Evolutionary conservation across 1,139 yeast genomes (phyloP), one percentile per base, ranked within the genome.

Genomic region (Meyerozyma sp.): DNA sequence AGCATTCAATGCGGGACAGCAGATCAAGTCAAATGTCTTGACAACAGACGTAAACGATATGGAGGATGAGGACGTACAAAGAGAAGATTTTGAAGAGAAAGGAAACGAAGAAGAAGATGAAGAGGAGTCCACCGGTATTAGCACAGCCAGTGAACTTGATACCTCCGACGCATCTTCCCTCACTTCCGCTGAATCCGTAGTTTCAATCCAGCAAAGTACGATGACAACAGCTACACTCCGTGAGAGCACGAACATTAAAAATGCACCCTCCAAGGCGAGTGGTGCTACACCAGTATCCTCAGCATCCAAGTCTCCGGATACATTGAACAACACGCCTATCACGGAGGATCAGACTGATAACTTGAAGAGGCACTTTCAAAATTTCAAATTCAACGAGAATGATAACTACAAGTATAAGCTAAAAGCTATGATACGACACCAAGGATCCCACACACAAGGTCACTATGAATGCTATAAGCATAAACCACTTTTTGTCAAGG

Each of bases 381-480:
- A 59, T 35, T 73, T 73, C 50, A 67, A 70, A 46, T 73, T 73
- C 56, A 68, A 63, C 51, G 77, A 71, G 4, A 70, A 70, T 48
- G 75, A 73, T 46, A 55, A 61, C 23, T 75, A 74, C 51, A 73
- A 65, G 39, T 90, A 88, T 59, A 69, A 70, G 47, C 69, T 93
- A 32, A 77, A 75, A 50, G 87, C 96, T 1, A 69, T 89, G 52
- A 81, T 93, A 21, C 75, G 89, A 48, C 98, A 93, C 58, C 80
- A 82, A 42, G 98, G 98, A 0, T 82, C 94, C 1, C 98, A 93
- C 62, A 77, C 84, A 16, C 81, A 83, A 40, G 98, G 98, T 0
- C 98, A 93, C 59, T 93, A 87, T 56, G 94, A 86, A 55, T 84
- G 93, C 52, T 87, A 79, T 59, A 81, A 81, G 50, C 77, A 75